Evolutionary conservation across 345 rosid species (phyloP).

Genomic region (Brassica juncea): DNA sequence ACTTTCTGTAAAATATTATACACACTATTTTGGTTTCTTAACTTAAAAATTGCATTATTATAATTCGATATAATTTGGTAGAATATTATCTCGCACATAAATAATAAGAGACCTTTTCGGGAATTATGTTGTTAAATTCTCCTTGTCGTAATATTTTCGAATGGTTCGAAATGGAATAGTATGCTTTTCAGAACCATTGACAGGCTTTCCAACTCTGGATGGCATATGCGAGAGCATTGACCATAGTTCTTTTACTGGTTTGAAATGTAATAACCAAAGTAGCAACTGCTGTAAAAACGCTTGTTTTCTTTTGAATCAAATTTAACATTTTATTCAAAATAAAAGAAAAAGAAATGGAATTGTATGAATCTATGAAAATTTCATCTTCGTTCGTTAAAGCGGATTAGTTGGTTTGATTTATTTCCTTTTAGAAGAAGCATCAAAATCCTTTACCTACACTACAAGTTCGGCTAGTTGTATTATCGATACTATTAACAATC

Average conservation of each 20-base stretch:
- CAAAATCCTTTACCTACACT: slow-evolving; percentile 22
- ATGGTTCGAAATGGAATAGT: not conserved
- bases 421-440: slow-evolving; percentile 29
- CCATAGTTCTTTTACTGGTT: no score
- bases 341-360: not conserved
- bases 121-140: no score
- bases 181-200: no score
- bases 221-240: no score
- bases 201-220: no score
- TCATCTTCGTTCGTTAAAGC: slow-evolving; percentile 25
- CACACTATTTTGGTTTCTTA: not conserved
- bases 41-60: not conserved
- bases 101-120: no score
- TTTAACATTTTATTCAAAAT: no score
- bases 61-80: not conserved
- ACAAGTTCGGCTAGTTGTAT: slow-evolving; percentile 9
- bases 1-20: not conserved
- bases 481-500: slow-evolving; percentile 9
- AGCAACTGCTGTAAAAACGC: no score
- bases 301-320: no score
- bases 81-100: no score
- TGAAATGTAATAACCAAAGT: no score
- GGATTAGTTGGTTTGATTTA: slow-evolving; percentile 8
- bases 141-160: not conserved
- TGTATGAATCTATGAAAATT: slow-evolving; percentile 10